Evolutionary conservation across 2,329 filamentous ascomycete species (phyloP).

Genomic region (Aschersonia sp.): DNA sequence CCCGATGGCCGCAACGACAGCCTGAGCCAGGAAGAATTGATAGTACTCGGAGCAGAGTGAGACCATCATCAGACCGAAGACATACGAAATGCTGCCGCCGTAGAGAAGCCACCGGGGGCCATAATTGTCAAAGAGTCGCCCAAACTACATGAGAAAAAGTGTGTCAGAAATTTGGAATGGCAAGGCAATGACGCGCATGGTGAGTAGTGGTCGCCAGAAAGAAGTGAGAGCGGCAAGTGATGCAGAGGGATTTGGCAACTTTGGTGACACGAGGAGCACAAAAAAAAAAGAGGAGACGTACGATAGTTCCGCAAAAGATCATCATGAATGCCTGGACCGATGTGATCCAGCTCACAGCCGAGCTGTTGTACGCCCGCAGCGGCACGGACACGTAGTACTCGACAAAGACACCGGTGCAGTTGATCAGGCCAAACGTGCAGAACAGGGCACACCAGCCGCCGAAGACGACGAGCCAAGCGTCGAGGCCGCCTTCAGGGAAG

Average conservation of each 20-base stretch:
- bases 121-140: slow-evolving; percentile 49
- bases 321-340: slow-evolving; percentile 35
- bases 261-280: neutral
- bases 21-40: slow-evolving; percentile 26
- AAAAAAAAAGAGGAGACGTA: slow-evolving; percentile 12
- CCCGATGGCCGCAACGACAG: slow-evolving; percentile 24
- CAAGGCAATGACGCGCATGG: no score
- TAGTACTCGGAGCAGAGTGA: slow-evolving; percentile 29
- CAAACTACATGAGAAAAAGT: slow-evolving; percentile 27
- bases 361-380: slow-evolving; percentile 31
- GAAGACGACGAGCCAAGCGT: slow-evolving; percentile 43
- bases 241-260: neutral
- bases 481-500: slow-evolving; percentile 43
- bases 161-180: no score
- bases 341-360: slow-evolving; percentile 44
- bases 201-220: neutral
- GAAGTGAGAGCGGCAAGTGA: neutral
- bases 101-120: slow-evolving; percentile 45
- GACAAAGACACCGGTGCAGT: slow-evolving; percentile 40
- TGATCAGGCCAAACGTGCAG: slow-evolving; percentile 29
- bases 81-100: slow-evolving; percentile 37
- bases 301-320: slow-evolving; percentile 32
- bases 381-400: slow-evolving; percentile 38
- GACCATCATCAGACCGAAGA: slow-evolving; percentile 52
- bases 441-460: slow-evolving; percentile 29